phyloP scores from a whole-genome alignment of 2,329 filamentous ascomycete species.

The Cordyceps militaris region DNA sequence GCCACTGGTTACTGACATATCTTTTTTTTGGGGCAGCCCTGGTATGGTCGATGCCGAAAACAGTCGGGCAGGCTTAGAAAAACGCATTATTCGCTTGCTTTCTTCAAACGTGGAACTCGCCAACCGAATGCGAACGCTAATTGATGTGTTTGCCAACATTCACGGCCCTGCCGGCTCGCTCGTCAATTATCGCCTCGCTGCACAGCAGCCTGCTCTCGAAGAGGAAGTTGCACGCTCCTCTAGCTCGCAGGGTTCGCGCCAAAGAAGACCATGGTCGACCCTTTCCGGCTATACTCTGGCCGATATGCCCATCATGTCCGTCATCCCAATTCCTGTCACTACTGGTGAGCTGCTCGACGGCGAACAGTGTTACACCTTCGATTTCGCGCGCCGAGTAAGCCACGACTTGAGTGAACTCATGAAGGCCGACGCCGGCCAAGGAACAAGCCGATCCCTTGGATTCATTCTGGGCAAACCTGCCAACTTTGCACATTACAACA shows the following conservation, averaged over 20 bases:
- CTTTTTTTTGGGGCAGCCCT: constrained; percentile 19
- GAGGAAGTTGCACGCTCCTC: not conserved
- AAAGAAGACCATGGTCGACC: constrained; percentile 15
- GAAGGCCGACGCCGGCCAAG: constrained; percentile 16
- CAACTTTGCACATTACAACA: constrained; percentile 5
- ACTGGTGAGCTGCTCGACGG: constrained; percentile 26
- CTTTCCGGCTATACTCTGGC: constrained; percentile 27
- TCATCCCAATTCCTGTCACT: constrained; percentile 26
- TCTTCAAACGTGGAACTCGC: constrained; percentile 28
- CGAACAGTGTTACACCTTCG: constrained; percentile 25
- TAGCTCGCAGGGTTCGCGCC: constrained; percentile 13
- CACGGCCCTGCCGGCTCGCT: constrained; percentile 14
- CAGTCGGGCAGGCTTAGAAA: constrained; percentile 27
- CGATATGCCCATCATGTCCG: constrained; percentile 25
- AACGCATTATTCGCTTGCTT: constrained; percentile 27
- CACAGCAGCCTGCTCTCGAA: constrained; percentile 3
- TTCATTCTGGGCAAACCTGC: constrained; percentile 16
- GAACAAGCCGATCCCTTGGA: constrained; percentile 17
- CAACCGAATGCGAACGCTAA: constrained; percentile 24
- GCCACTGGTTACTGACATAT: not conserved
- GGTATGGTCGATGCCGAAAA: constrained; percentile 30
- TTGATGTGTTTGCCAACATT: constrained; percentile 19
- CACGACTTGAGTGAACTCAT: constrained; percentile 23
- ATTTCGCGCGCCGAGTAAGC: constrained; percentile 22
- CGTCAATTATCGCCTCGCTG: constrained; percentile 14